phyloP scores from a whole-genome alignment of 2,329 filamentous ascomycete genomes.

The Dothiorella sarmentorum region DNA sequence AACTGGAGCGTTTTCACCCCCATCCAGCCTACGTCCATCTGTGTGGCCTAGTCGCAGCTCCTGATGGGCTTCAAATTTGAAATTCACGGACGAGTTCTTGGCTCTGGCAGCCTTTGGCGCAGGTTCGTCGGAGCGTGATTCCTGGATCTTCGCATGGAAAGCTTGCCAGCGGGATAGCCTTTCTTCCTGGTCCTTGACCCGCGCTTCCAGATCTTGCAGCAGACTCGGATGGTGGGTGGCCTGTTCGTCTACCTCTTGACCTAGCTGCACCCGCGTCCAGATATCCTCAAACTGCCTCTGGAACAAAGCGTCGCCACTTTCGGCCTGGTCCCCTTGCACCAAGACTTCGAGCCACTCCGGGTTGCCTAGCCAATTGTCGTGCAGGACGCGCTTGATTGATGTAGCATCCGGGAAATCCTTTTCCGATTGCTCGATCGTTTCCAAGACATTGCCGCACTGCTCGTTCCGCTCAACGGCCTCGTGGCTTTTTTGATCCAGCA shows the following conservation, averaged over 20 bases:
- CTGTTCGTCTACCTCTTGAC: slow-evolving; percentile 47
- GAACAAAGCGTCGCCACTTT: slow-evolving; percentile 61
- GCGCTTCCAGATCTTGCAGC: slow-evolving; percentile 66
- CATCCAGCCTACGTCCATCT: not conserved
- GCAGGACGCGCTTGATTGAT: slow-evolving; percentile 56
- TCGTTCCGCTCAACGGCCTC: slow-evolving; percentile 56
- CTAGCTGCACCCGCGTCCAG: slow-evolving; percentile 64
- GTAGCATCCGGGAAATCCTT: slow-evolving; percentile 26
- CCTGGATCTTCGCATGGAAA: slow-evolving; percentile 51
- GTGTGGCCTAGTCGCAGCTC: slow-evolving; percentile 25
- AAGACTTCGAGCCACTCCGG: slow-evolving; percentile 70
- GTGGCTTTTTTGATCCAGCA: slow-evolving; percentile 62
- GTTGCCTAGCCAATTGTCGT: slow-evolving; percentile 75
- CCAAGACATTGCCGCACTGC: slow-evolving; percentile 32
- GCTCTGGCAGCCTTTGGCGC: not conserved
- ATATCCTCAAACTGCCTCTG: slow-evolving; percentile 65
- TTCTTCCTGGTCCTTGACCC: slow-evolving; percentile 63
- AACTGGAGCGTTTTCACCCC: not conserved
- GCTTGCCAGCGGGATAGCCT: slow-evolving; percentile 70
- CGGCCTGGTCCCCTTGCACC: slow-evolving; percentile 61
- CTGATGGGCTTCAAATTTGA: slow-evolving; percentile 34
- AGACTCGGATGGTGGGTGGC: slow-evolving; percentile 43
- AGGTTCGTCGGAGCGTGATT: slow-evolving; percentile 19
- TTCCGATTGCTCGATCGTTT: slow-evolving; percentile 19
- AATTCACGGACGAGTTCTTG: slow-evolving; percentile 18